Percentiles rank a stretch among this genome's conserved stretches.
Conservation (phyloP, 2,329 filamentous ascomycete genomes). For the Cladophialophora psammophila region DNA sequence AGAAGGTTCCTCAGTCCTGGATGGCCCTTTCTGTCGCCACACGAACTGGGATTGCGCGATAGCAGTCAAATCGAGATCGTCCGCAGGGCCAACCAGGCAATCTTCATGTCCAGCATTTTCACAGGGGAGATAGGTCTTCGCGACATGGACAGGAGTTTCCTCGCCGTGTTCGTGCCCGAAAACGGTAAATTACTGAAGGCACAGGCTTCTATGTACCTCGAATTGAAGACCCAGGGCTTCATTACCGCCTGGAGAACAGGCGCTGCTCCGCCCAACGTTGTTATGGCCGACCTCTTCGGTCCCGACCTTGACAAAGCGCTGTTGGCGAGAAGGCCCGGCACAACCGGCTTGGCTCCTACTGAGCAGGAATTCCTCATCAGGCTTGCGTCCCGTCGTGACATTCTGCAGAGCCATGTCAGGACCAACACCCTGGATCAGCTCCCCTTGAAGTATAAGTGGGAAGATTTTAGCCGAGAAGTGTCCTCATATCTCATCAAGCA, state of each 20-base stretch:
- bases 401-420: constrained; percentile 63
- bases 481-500: constrained; percentile 65
- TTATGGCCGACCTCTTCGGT: constrained; percentile 68
- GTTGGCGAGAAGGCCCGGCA: constrained; percentile 62
- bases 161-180: constrained; percentile 69
- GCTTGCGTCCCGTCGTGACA: constrained; percentile 62
- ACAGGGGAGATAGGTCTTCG: constrained; percentile 70
- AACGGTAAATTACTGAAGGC: constrained; percentile 65
- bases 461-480: constrained; percentile 67
- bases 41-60: constrained; percentile 61
- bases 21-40: constrained; percentile 62
- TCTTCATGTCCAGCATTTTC: constrained; percentile 69
- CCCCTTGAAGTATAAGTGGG: constrained; percentile 68
- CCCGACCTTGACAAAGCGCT: constrained; percentile 63
- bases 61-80: constrained; percentile 65
- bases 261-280: constrained; percentile 62
- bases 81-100: constrained; percentile 69
- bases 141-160: constrained; percentile 68
- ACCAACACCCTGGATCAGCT: constrained; percentile 59
- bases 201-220: constrained; percentile 67
- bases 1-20: constrained; percentile 67
- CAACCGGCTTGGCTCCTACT: constrained; percentile 61
- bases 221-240: constrained; percentile 72
- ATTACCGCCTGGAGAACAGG: constrained; percentile 67
- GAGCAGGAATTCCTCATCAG: constrained; percentile 67